Conservation (phyloP, 139 green algal species). For the Spirogloea muscicola region DNA sequence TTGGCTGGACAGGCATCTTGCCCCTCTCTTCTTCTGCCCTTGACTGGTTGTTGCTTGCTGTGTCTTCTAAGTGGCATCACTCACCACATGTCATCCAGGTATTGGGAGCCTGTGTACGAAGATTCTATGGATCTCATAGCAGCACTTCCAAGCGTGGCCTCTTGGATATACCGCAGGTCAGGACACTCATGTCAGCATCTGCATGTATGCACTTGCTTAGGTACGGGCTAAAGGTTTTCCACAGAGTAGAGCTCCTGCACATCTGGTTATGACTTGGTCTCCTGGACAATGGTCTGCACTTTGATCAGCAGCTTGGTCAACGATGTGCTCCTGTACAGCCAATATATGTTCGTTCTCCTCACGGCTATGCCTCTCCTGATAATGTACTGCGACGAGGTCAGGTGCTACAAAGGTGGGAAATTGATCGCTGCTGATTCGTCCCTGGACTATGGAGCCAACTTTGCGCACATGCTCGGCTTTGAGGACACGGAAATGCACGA, state of each 20-base stretch:
- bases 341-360: constrained; percentile 12
- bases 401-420: constrained; percentile 59
- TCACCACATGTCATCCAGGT: constrained; percentile 39
- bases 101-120: constrained; percentile 87
- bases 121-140: constrained; percentile 92
- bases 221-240: too few species aligned
- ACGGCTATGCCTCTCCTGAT: not conserved
- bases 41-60: constrained; percentile 6
- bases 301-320: too few species aligned
- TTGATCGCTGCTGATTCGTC: constrained; percentile 60
- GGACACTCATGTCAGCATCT: too few species aligned
- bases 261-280: too few species aligned
- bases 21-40: not conserved
- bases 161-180: constrained; percentile 79
- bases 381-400: constrained; percentile 19
- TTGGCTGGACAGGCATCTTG: too few species aligned
- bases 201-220: too few species aligned
- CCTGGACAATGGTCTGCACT: too few species aligned
- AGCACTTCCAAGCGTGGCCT: constrained; percentile 82
- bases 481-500: constrained; percentile 66
- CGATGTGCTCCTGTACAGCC: not conserved
- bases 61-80: constrained; percentile 2
- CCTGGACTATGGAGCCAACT: constrained; percentile 93
- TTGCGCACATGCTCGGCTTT: constrained; percentile 93
- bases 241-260: too few species aligned